Evolutionary conservation across 2,329 filamentous ascomycete genomes (phyloP).

Genomic region (Pestalotiopsis sp.): DNA sequence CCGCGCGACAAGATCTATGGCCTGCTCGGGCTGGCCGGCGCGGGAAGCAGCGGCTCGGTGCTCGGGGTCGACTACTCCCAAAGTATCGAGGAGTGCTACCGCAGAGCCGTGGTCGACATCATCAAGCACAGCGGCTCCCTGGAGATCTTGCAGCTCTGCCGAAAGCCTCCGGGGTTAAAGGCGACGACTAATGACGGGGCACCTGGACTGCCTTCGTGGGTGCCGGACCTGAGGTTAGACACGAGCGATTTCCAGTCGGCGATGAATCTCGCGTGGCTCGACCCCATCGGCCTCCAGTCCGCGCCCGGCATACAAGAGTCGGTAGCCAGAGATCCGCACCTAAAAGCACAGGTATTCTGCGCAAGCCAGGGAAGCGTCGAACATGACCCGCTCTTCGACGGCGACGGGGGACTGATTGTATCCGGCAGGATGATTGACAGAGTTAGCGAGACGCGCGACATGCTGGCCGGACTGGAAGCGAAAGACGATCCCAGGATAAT

Average conservation of each 20-base stretch:
- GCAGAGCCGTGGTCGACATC: neutral
- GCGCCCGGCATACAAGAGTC: neutral
- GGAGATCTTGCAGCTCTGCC: neutral
- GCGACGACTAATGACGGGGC: no score
- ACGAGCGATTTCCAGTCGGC: neutral
- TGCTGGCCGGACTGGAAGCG: neutral
- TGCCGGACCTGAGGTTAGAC: neutral
- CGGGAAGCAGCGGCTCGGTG: neutral
- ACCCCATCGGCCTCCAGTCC: neutral
- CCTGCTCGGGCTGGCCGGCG: neutral
- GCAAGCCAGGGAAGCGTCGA: neutral
- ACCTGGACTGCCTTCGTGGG: neutral
- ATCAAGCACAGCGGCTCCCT: neutral
- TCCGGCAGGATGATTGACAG: neutral
- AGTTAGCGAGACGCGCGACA: neutral
- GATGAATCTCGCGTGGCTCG: neutral
- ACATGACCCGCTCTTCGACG: neutral
- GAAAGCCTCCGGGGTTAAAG: neutral
- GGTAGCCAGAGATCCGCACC: neutral
- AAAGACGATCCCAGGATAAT: neutral
- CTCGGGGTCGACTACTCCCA: neutral
- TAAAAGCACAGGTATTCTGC: neutral
- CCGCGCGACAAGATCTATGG: slow-evolving; percentile 1
- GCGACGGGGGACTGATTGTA: neutral
- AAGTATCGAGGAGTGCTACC: neutral